Evolutionary conservation across 108 stramenopile species (phyloP).

Genomic region (Fistulifera pelliculosa): DNA sequence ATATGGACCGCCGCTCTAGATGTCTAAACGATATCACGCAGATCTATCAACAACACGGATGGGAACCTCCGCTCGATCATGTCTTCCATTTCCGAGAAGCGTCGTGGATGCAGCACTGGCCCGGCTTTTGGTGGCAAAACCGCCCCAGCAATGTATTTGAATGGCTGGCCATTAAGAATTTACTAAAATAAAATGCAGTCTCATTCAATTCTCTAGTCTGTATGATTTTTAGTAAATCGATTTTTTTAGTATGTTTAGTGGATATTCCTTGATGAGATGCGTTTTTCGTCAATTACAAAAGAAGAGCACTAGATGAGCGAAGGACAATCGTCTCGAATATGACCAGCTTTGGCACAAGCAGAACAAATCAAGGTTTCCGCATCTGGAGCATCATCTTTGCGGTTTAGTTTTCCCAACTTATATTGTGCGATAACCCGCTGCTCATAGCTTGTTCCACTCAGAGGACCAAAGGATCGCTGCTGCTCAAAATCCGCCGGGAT

Average conservation of each 20-base stretch:
- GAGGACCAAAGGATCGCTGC: slow-evolving; percentile 45
- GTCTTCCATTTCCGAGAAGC: slow-evolving; percentile 16
- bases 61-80: slow-evolving; percentile 24
- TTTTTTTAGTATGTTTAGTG: no score
- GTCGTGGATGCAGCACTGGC: slow-evolving; percentile 28
- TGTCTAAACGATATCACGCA: slow-evolving; percentile 29
- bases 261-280: no score
- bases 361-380: slow-evolving; percentile 25
- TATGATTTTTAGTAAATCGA: no score
- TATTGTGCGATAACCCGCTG: slow-evolving; percentile 61
- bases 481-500: slow-evolving; percentile 52
- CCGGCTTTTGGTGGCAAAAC: slow-evolving; percentile 32
- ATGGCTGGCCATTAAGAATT: slow-evolving; percentile 36
- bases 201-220: no score
- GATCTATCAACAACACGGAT: slow-evolving; percentile 28
- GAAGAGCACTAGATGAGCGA: slow-evolving; percentile 11
- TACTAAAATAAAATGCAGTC: slow-evolving; percentile 16
- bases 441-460: slow-evolving; percentile 63
- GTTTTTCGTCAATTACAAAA: no score
- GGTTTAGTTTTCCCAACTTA: slow-evolving; percentile 25
- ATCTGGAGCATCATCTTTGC: slow-evolving; percentile 5
- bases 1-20: slow-evolving; percentile 32
- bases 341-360: slow-evolving; percentile 28
- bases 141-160: slow-evolving; percentile 50
- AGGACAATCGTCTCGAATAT: slow-evolving; percentile 36